Evolutionary conservation across 2,329 filamentous ascomycete genomes (phyloP).

Genomic region (Paecilomyces sp.): DNA sequence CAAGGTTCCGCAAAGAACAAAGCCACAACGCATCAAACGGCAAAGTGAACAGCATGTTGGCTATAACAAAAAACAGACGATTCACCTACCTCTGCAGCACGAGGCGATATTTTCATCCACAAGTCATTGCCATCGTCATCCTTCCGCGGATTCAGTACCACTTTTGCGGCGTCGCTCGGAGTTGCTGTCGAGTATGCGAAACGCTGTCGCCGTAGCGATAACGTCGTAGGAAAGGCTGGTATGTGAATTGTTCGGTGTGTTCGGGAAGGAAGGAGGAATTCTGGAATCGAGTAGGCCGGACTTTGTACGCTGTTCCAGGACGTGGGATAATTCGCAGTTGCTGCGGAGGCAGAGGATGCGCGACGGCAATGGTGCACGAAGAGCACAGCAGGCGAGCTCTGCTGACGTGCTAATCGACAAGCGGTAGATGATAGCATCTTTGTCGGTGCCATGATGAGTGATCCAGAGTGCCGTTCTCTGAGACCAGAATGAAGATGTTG

Average conservation of each 20-base stretch:
- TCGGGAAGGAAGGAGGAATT: conserved; percentile 6
- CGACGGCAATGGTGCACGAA: conserved; percentile 9
- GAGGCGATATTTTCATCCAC: conserved; percentile 72
- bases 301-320: conserved; percentile 14
- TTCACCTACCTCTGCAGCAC: conserved; percentile 64
- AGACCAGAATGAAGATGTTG: conserved; percentile 2
- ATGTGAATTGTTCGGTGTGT: not conserved
- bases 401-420: conserved; percentile 16
- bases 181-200: conserved; percentile 29
- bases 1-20: not conserved
- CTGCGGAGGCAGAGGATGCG: conserved; percentile 15
- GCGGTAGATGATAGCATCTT: conserved; percentile 15
- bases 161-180: conserved; percentile 32
- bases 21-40: not conserved
- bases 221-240: not conserved
- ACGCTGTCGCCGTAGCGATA: conserved; percentile 10
- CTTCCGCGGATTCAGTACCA: conserved; percentile 60
- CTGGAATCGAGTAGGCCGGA: conserved; percentile 2
- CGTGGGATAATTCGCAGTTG: conserved; percentile 21
- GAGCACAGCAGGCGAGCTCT: conserved; percentile 3
- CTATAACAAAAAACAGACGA: not conserved
- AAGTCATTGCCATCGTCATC: conserved; percentile 83
- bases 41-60: not conserved
- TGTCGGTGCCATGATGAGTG: conserved; percentile 21
- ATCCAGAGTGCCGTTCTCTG: not conserved